These are phyloP conservation scores for Saksenaea oblongispora DNA, from an alignment of 371 early-diverging fungal genomes.

Conservation along the genomic window DNA sequence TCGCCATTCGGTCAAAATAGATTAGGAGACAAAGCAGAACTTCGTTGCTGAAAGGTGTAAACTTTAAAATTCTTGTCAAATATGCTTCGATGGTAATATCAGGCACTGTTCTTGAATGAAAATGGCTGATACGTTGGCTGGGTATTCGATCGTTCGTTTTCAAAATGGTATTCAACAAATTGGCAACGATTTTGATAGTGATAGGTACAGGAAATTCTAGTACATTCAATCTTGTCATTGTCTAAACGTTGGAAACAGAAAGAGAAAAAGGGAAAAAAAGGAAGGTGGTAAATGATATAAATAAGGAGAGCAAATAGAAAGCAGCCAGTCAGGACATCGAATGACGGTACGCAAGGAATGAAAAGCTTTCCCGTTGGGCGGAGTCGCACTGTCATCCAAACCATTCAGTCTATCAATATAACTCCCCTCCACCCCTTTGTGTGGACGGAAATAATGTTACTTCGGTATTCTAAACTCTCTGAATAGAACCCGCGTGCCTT, in stretches of 20 bases:
- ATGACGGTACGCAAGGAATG: conserved; percentile 2
- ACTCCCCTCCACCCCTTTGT: neutral
- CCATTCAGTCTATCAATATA: neutral
- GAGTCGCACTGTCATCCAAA: conserved; percentile 5
- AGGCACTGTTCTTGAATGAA: conserved; percentile 82
- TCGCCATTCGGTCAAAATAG: conserved; percentile 80
- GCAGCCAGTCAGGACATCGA: conserved; percentile 3
- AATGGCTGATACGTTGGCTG: conserved; percentile 61
- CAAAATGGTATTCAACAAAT: conserved; percentile 50
- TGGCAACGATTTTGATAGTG: conserved; percentile 44
- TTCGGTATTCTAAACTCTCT: neutral
- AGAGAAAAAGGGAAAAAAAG: neutral
- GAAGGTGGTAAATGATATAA: neutral
- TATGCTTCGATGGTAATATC: conserved; percentile 66
- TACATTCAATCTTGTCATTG: conserved; percentile 30
- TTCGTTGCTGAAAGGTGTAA: conserved; percentile 73
- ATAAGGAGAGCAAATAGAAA: neutral
- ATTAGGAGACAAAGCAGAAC: conserved; percentile 73
- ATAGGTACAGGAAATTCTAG: conserved; percentile 40
- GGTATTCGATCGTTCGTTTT: conserved; percentile 65
- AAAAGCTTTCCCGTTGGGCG: conserved; percentile 5
- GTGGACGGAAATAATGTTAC: neutral
- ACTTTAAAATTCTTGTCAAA: conserved; percentile 68
- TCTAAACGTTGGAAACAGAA: neutral
- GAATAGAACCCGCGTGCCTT: neutral